phyloP scores from a whole-genome alignment of 495 filamentous ascomycete species.

The Penicillium bovifimosum region DNA sequence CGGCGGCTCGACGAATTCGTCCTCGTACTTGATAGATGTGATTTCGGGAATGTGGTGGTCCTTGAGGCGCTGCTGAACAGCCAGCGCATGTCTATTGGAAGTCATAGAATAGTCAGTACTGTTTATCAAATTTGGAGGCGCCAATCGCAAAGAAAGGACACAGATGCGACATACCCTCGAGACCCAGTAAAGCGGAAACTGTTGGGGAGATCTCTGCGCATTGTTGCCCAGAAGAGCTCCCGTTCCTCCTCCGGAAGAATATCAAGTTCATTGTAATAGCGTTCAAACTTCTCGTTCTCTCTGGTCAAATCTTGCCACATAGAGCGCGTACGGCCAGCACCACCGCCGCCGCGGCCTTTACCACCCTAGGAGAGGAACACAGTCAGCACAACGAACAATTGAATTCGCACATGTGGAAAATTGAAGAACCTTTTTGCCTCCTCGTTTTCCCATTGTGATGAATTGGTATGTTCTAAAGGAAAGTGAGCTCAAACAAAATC shows the following conservation, averaged over 20 bases:
- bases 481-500: background rate
- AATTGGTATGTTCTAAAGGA: background rate
- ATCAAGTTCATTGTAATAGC: conserved; percentile 73
- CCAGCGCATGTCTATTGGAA: conserved; percentile 65
- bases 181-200: conserved; percentile 95
- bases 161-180: conserved; percentile 54
- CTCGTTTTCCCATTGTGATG: conserved; percentile 35
- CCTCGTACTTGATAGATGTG: conserved; percentile 73
- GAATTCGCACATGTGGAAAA: background rate
- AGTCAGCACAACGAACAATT: conserved; percentile 11
- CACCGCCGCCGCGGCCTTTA: conserved; percentile 31
- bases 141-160: background rate
- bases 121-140: background rate
- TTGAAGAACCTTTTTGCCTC: conserved; percentile 31
- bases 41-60: conserved; percentile 89
- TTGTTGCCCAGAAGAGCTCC: conserved; percentile 71
- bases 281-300: conserved; percentile 71
- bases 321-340: conserved; percentile 23
- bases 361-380: conserved; percentile 21
- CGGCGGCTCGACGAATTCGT: conserved; percentile 72
- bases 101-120: conserved; percentile 6
- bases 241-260: conserved; percentile 68
- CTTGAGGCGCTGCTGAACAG: conserved; percentile 77
- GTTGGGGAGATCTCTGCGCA: conserved; percentile 82
- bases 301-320: conserved; percentile 57